These are phyloP conservation scores for Micractinium sp. DNA, from an alignment of 139 green algal species.

Conservation along the genomic window DNA sequence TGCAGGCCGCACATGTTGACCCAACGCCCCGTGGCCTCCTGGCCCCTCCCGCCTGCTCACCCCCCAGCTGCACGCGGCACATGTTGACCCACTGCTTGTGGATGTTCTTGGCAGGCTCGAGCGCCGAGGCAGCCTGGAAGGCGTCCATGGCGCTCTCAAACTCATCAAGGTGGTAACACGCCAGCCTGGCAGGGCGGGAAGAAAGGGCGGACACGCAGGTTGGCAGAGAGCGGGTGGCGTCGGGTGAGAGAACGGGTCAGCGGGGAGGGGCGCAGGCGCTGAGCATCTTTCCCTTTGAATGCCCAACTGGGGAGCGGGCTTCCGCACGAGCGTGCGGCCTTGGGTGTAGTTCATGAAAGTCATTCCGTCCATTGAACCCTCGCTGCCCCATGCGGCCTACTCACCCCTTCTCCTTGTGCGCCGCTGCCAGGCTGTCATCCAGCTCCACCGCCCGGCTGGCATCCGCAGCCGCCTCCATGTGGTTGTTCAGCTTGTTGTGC, in stretches of 20 bases:
- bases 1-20: background rate
- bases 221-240: background rate
- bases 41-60: slow-evolving; percentile 7
- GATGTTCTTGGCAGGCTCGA: slow-evolving; percentile 76
- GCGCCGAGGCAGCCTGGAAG: slow-evolving; percentile 64
- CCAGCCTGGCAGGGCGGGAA: background rate
- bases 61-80: slow-evolving; percentile 38
- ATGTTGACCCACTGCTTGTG: slow-evolving; percentile 66
- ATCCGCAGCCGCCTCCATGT: slow-evolving; percentile 76
- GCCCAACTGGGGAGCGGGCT: too few species aligned
- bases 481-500: slow-evolving; percentile 73
- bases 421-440: slow-evolving; percentile 60
- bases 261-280: background rate
- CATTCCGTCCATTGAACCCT: too few species aligned
- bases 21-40: background rate
- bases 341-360: too few species aligned
- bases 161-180: slow-evolving; percentile 76
- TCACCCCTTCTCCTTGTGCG: slow-evolving; percentile 57
- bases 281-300: too few species aligned
- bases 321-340: too few species aligned
- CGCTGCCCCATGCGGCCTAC: background rate
- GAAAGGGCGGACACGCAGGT: background rate
- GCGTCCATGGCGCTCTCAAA: slow-evolving; percentile 84
- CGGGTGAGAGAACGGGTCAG: background rate
- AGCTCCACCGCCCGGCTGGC: slow-evolving; percentile 76